Evolutionary conservation across 495 filamentous ascomycete species (phyloP).

Genomic region (Podospora australis): DNA sequence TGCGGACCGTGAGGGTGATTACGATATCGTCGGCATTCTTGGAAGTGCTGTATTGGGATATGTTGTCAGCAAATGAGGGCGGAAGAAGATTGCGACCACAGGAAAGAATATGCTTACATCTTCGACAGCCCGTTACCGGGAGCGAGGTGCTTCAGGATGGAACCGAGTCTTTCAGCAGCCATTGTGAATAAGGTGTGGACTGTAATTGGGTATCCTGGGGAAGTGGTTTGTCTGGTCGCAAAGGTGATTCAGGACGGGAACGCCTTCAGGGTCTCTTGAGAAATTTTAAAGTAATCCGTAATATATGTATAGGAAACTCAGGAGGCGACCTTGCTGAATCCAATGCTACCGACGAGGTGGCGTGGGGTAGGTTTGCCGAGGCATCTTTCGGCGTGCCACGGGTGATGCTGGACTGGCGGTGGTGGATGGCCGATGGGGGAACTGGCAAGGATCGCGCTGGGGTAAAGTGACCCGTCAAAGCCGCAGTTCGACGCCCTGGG

Average conservation of each 20-base stretch:
- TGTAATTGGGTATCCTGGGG: background rate
- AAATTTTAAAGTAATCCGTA: too few relatives aligned
- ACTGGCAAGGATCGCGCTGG: constrained; percentile 7
- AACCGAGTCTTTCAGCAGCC: constrained; percentile 79
- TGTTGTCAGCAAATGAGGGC: constrained; percentile 3
- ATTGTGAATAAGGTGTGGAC: constrained; percentile 41
- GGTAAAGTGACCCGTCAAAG: constrained; percentile 17
- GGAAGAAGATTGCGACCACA: background rate
- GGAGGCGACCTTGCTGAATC: background rate
- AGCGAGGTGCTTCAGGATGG: constrained; percentile 80
- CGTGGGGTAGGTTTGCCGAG: constrained; percentile 20
- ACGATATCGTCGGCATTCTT: constrained; percentile 97
- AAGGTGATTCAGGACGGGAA: too few relatives aligned
- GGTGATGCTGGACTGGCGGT: background rate
- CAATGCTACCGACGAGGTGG: constrained; percentile 2
- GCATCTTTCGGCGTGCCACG: constrained; percentile 13
- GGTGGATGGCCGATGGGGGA: background rate
- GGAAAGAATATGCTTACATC: constrained; percentile 55
- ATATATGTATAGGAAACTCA: background rate
- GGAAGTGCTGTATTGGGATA: constrained; percentile 56
- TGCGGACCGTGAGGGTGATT: constrained; percentile 76
- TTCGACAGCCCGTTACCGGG: constrained; percentile 60
- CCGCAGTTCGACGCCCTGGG: background rate
- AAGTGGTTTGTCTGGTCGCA: background rate
- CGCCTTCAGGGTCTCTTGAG: background rate